Evolutionary conservation across 495 filamentous ascomycete genomes (phyloP).

Genomic region (Xylaria castorea): DNA sequence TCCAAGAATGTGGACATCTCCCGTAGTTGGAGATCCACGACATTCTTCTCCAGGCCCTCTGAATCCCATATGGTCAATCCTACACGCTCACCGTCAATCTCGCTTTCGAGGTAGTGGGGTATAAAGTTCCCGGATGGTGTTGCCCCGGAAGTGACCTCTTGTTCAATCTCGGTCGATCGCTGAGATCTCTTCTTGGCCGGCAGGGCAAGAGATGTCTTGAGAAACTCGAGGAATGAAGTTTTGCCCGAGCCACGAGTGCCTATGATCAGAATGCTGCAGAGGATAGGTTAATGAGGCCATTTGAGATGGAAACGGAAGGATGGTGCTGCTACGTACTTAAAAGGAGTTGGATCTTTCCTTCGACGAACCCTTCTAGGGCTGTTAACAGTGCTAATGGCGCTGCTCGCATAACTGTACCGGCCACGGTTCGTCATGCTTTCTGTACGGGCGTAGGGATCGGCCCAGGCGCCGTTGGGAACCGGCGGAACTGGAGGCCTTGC

Average conservation of each 20-base stretch:
- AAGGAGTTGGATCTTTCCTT: conserved; percentile 95
- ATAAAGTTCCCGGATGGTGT: conserved; percentile 69
- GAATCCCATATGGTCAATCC: conserved; percentile 97
- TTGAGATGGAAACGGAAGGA: conserved; percentile 4
- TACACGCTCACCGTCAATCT: conserved; percentile 90
- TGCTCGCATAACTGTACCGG: conserved; percentile 96
- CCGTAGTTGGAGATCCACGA: conserved; percentile 91
- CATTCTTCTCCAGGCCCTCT: conserved; percentile 87
- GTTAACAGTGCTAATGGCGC: conserved; percentile 88
- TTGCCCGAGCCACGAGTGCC: conserved; percentile 91
- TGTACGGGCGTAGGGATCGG: conserved; percentile 79
- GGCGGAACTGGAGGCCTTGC: conserved; percentile 53
- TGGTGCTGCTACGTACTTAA: conserved; percentile 76
- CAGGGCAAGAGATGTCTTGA: conserved; percentile 80
- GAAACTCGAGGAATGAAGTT: conserved; percentile 95
- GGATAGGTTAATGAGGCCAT: conserved; percentile 21
- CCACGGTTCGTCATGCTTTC: conserved; percentile 98
- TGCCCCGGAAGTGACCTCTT: conserved; percentile 59
- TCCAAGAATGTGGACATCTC: conserved; percentile 92
- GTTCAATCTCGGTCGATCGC: conserved; percentile 54
- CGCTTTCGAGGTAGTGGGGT: conserved; percentile 89
- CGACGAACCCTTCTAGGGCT: conserved; percentile 90
- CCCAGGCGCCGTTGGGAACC: conserved; percentile 60
- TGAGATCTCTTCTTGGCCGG: conserved; percentile 74
- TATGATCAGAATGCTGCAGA: conserved; percentile 82